Base-by-base conservation (phyloP, 2,329 filamentous ascomycete genomes). In the Lomentospora prolificans region DNA sequence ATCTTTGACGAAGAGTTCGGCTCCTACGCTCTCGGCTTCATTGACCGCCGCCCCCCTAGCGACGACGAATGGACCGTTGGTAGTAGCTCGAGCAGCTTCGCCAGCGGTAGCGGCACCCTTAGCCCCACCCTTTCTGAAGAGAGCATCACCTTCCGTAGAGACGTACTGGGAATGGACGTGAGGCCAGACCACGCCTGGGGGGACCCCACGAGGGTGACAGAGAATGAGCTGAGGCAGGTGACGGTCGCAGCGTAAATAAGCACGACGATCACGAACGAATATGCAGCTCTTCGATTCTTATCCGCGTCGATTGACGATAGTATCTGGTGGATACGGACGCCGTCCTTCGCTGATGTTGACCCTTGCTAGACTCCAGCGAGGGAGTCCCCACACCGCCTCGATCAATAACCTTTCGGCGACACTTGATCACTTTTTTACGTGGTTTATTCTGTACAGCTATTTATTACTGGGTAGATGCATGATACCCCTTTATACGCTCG, bases 51-150 rank as follows among this genome's bases (percentile, higher is more conserved):
- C 28, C 60, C 62, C n/a, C 65, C 65, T 36, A 71, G 72, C 58
- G 79, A 91, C 61, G 90, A 95, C 63, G 90, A 94, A 64, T 96
- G 90, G 90, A 92, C 90, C 7, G 81, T 92, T 50, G 90, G 88
- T 58, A 94, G 89, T 62, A 90, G 85, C 55, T 94, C 88, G 0
- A 82, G 87, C 66, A 82, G 87, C 67, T 74, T 70, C 58, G 70
- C 71, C 53, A 76, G 74, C 54, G 73, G 72, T 51, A 76, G 74
- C 60, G 75, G 74, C 19, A 73, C 74, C n/a, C 61, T 78, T 57
- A 78, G 75, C 61, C 77, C 77, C 6, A 73, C 72, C 0, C 70
- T 75, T 6, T 75, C 75, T 0, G 75, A 76, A 52, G 72, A 75
- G 44, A 64, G 66, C 2, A 64, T 69, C 5, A 67, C 68, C 3